These are phyloP conservation scores for Ogataea sp. DNA, from an alignment of 805 yeast species.

Conservation along the genomic window DNA sequence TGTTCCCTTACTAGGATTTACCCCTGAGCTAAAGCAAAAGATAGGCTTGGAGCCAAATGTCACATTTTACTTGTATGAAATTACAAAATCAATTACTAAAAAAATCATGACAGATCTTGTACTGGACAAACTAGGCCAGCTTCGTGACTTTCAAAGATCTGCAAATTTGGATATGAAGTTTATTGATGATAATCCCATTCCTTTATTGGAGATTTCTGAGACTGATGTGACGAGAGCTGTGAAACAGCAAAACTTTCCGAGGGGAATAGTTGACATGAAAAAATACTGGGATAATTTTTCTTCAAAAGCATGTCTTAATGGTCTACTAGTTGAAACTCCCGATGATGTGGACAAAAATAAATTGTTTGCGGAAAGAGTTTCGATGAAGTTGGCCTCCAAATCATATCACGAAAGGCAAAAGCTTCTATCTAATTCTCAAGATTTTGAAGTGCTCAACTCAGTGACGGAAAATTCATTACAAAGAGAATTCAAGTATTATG, in stretches of 20 bases:
- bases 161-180: slow-evolving; percentile 4
- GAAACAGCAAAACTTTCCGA: slow-evolving; percentile 1
- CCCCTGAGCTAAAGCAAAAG: no score
- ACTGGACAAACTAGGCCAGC: slow-evolving; percentile 1
- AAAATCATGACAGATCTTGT: background rate
- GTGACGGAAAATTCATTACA: background rate
- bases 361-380: no score
- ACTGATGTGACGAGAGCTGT: slow-evolving; percentile 7
- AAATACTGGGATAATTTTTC: slow-evolving; percentile 8
- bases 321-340: no score
- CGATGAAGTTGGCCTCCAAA: background rate
- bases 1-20: no score
- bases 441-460: background rate
- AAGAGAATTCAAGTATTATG: background rate
- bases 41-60: no score
- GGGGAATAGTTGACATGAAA: no score
- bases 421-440: no score
- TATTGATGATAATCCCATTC: background rate
- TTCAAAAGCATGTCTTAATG: no score
- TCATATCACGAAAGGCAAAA: background rate
- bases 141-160: slow-evolving; percentile 1
- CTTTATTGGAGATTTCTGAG: slow-evolving; percentile 1
- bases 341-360: no score
- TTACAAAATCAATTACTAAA: background rate
- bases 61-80: no score